Conservation (phyloP, 352 stramenopile species). For the Phytophthora cajani region DNA sequence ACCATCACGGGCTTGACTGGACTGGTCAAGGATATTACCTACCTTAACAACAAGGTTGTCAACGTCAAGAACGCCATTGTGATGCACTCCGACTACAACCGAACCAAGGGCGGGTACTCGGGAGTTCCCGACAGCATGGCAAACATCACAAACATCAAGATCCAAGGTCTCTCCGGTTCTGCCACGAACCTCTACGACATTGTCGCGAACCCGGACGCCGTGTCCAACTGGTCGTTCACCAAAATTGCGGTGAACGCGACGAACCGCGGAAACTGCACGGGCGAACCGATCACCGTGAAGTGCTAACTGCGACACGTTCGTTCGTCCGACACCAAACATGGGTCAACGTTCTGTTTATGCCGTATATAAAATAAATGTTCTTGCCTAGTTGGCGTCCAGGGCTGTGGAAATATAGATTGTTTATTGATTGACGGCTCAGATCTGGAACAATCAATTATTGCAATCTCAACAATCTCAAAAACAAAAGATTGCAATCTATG, state of each 20-base stretch:
- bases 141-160: conserved; percentile 37
- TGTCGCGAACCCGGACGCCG: conserved; percentile 23
- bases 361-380: too few relatives aligned
- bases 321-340: background rate
- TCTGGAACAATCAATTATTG: too few relatives aligned
- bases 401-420: too few relatives aligned
- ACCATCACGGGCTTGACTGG: conserved; percentile 25
- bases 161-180: conserved; percentile 27
- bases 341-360: background rate
- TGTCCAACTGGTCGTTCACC: conserved; percentile 21
- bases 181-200: conserved; percentile 43
- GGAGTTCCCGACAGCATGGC: conserved; percentile 21
- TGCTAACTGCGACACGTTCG: conserved; percentile 6
- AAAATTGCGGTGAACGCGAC: conserved; percentile 27
- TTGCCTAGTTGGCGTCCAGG: too few relatives aligned
- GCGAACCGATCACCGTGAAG: conserved; percentile 16
- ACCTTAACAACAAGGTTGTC: conserved; percentile 24
- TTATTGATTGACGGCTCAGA: too few relatives aligned
- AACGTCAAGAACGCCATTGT: conserved; percentile 27
- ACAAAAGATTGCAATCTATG: too few relatives aligned
- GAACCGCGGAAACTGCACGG: conserved; percentile 14
- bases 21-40: conserved; percentile 19
- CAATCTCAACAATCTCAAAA: too few relatives aligned
- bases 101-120: conserved; percentile 29
- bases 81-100: conserved; percentile 23